Evolutionary conservation across 2,329 filamentous ascomycete genomes (phyloP), one percentile per base, ranked within the genome.

Genomic region (Diaporthe helianthi): DNA sequence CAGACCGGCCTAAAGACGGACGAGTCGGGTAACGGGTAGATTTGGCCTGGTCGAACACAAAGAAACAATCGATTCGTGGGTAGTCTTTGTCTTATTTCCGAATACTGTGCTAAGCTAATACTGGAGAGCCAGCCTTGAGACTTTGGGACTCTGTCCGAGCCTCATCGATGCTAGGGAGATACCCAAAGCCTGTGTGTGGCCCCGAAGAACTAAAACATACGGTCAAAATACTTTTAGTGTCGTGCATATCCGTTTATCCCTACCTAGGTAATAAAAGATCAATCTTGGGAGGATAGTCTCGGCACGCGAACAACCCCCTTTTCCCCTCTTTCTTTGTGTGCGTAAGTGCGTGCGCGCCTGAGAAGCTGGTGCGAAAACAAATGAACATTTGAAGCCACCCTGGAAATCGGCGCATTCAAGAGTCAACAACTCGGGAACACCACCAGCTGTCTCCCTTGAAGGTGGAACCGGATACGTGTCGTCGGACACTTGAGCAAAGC

Each of bases 41-140:
- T 3, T 4, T 15, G 12, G 15, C 22, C 22, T 3, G 19, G 17
- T 12, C 5, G 24, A 31, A 33, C 13, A 31, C 13, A 29, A 6
- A 4, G 15, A 46, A 17, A 38, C 10, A 19, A 47, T 47, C 8
- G n/a, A 13, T 61, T 61, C 24, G 26, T 36, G 26, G 29, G 26
- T 31, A 4, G 29, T 24, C 41, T 26, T 63, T 63, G 58, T 36
- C 26, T 24, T 15, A 22, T 49, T 36, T 36, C 15, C 10, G 7
- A 49, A 33, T 47, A 61, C 38, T 47, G 41, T 3, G 38, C 10
- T 61, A 31, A 46, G 58, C 58, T 46, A 49, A 36, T 49, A 63
- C 44, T 49, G n/a, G n/a, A 33, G 12, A 36, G 44, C 44, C 44
- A 49, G 44, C 44, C n/a, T 36, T 36, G 29, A 49, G 44, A 17